phyloP scores from a whole-genome alignment of 1,139 yeast genomes.

The Suhomyces choctaworum region DNA sequence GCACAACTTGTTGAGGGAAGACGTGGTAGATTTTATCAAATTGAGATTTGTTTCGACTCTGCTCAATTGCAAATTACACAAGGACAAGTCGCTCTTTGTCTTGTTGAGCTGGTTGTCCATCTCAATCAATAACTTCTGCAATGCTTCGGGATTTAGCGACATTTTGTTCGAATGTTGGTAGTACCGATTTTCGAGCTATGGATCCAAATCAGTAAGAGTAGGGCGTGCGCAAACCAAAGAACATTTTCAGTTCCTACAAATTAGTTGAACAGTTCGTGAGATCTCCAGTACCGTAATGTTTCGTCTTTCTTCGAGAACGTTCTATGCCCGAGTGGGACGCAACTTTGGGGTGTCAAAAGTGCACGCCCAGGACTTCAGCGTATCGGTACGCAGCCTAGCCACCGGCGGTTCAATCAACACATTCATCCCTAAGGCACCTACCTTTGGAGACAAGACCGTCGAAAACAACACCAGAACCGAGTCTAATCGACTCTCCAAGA shows the following conservation, averaged over 20 bases:
- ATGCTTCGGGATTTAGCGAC: constrained; percentile 51
- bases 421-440: constrained; percentile 16
- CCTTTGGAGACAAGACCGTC: constrained; percentile 41
- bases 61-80: constrained; percentile 61
- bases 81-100: constrained; percentile 62
- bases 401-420: constrained; percentile 13
- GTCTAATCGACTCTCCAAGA: constrained; percentile 69
- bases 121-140: constrained; percentile 55
- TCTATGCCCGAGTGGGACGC: too few relatives aligned
- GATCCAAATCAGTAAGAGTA: too few relatives aligned
- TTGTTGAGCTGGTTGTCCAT: constrained; percentile 64
- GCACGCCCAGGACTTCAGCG: too few relatives aligned
- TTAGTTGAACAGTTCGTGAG: too few relatives aligned
- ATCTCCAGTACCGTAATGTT: too few relatives aligned
- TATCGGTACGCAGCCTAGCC: constrained; percentile 2
- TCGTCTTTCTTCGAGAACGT: too few relatives aligned
- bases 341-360: too few relatives aligned
- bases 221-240: too few relatives aligned
- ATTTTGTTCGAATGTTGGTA: constrained; percentile 9
- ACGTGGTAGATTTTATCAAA: constrained; percentile 55
- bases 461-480: constrained; percentile 59
- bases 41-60: constrained; percentile 58
- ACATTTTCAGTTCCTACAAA: too few relatives aligned
- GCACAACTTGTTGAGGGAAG: constrained; percentile 49
- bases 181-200: too few relatives aligned